Percentiles rank a stretch among this genome's conserved stretches.
phyloP scores from a whole-genome alignment of 306 rosid genomes.

The Neltuma alba region DNA sequence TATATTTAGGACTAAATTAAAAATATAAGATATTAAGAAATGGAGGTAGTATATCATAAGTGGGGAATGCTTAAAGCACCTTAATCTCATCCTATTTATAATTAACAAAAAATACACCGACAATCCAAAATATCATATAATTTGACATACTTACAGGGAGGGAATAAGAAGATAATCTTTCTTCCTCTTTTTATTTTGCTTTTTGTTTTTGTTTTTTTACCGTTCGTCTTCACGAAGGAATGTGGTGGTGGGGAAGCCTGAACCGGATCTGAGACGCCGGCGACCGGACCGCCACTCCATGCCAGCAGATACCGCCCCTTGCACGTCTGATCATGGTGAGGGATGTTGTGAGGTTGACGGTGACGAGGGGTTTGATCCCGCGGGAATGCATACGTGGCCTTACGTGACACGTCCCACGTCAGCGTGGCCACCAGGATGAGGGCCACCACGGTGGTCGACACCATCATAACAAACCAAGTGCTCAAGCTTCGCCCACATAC shows the following conservation, averaged over 20 bases:
- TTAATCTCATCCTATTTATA: conserved; percentile 17
- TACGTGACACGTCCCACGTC: conserved; percentile 74
- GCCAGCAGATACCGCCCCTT: conserved; percentile 95
- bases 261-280: conserved; percentile 75
- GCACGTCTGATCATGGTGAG: conserved; percentile 41
- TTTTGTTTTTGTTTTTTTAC: background rate
- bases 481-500: conserved; percentile 50
- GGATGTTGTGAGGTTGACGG: background rate
- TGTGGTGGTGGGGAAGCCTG: conserved; percentile 60
- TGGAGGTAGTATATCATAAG: conserved; percentile 18
- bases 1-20: too few relatives aligned
- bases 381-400: conserved; percentile 50
- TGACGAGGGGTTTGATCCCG: conserved; percentile 16
- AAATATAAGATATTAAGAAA: too few relatives aligned
- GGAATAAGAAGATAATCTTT: background rate
- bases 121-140: conserved; percentile 8
- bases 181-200: background rate
- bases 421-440: conserved; percentile 59
- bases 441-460: conserved; percentile 58
- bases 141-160: conserved; percentile 20
- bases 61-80: background rate
- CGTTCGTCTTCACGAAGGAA: conserved; percentile 13
- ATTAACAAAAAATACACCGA: conserved; percentile 10
- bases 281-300: conserved; percentile 66
- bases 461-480: conserved; percentile 45